Percentiles rank a stretch among this genome's conserved stretches.
phyloP scores from a whole-genome alignment of 257 asterid species.

The Solanum appendiculatum region DNA sequence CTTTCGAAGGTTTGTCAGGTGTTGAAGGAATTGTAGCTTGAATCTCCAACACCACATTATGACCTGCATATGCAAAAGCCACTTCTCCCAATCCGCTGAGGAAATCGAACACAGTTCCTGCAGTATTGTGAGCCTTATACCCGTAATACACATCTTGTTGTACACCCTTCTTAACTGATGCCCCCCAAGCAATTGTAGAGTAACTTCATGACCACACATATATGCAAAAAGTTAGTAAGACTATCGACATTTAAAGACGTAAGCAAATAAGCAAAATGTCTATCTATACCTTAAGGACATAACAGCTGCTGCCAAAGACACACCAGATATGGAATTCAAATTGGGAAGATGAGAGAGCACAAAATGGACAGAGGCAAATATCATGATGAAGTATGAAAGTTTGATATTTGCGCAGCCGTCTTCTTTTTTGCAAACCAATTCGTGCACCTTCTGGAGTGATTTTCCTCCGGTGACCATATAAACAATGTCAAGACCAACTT shows the following conservation, averaged over 20 bases:
- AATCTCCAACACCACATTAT: conserved; percentile 81
- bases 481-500: conserved; percentile 78
- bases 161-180: conserved; percentile 61
- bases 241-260: background rate
- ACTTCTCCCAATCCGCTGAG: conserved; percentile 75
- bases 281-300: conserved; percentile 69
- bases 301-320: conserved; percentile 87
- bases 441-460: conserved; percentile 67
- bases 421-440: conserved; percentile 18
- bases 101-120: conserved; percentile 66
- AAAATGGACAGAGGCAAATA: conserved; percentile 79
- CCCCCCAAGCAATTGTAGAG: conserved; percentile 91
- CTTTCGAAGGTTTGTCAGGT: conserved; percentile 85
- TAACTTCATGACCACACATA: conserved; percentile 28
- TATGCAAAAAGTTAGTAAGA: background rate
- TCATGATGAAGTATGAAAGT: conserved; percentile 73
- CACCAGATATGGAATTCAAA: conserved; percentile 82
- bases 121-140: conserved; percentile 35
- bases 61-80: conserved; percentile 95
- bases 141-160: conserved; percentile 52
- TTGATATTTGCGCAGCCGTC: conserved; percentile 35
- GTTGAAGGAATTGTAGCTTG: conserved; percentile 93
- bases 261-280: background rate
- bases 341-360: conserved; percentile 71
- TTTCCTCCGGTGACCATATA: conserved; percentile 91